Conservation (phyloP, 2,329 filamentous ascomycete species). For the Colletotrichum tabaci region DNA sequence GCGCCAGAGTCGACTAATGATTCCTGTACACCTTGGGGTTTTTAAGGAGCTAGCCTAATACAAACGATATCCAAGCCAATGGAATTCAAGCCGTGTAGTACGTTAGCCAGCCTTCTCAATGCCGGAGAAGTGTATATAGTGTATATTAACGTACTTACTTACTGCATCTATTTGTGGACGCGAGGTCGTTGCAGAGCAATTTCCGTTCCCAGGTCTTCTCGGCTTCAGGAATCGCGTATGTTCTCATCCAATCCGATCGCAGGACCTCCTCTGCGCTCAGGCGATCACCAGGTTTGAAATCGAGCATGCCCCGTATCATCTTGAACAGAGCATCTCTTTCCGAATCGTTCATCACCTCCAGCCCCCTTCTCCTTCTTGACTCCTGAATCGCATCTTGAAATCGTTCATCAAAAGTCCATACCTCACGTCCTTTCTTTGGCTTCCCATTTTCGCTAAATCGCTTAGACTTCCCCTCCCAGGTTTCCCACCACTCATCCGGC, state of each 20-base stretch:
- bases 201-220: slow-evolving; percentile 21
- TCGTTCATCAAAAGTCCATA: slow-evolving; percentile 49
- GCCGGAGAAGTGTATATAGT: no score
- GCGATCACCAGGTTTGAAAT: slow-evolving; percentile 38
- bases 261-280: slow-evolving; percentile 41
- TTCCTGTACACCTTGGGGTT: no score
- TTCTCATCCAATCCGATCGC: slow-evolving; percentile 43
- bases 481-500: slow-evolving; percentile 40
- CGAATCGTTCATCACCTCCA: slow-evolving; percentile 24
- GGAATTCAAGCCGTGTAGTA: no score
- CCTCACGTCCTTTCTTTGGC: slow-evolving; percentile 30
- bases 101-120: no score
- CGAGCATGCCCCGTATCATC: slow-evolving; percentile 42
- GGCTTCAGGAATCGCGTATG: slow-evolving; percentile 29
- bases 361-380: slow-evolving; percentile 43
- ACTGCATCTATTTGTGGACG: not conserved
- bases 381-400: slow-evolving; percentile 50
- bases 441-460: slow-evolving; percentile 30
- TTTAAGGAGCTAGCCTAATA: no score
- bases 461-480: slow-evolving; percentile 35
- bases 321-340: slow-evolving; percentile 40
- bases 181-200: slow-evolving; percentile 12
- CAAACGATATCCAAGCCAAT: no score
- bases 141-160: not conserved
- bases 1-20: no score